phyloP scores from a whole-genome alignment of 768 basidiomycete genomes.

The Clathrus columnatus region DNA sequence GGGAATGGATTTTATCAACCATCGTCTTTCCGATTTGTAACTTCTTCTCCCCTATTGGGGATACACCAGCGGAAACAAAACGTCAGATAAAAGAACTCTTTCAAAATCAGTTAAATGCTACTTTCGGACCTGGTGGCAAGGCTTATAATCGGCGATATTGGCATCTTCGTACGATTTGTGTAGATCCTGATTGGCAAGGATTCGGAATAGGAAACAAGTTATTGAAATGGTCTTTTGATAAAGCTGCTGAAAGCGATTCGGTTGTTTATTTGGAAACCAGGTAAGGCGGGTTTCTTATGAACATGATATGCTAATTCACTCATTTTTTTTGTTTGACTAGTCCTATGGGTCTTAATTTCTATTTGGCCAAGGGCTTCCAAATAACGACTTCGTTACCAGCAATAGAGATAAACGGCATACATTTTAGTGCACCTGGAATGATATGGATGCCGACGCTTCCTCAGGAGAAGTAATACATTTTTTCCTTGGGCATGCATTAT shows the following conservation, averaged over 20 bases:
- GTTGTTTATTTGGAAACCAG: conserved; percentile 3
- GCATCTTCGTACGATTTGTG: conserved; percentile 5
- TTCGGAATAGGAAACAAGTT: conserved; percentile 1
- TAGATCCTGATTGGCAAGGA: conserved; percentile 6
- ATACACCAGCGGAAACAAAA: not conserved
- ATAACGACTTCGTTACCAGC: not conserved
- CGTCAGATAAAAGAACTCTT: not conserved
- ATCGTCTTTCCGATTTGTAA: conserved; percentile 4
- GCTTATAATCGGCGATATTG: conserved; percentile 1
- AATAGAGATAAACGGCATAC: not conserved
- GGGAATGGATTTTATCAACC: conserved; percentile 7
- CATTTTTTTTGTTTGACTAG: not conserved
- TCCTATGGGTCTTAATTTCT: not conserved
- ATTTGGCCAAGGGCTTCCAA: conserved; percentile 4
- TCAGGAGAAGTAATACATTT: too few relatives aligned
- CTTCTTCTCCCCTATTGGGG: not conserved
- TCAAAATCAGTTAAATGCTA: not conserved
- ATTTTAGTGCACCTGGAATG: conserved; percentile 4
- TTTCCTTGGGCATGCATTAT: too few relatives aligned
- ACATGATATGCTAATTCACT: not conserved
- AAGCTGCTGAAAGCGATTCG: not conserved
- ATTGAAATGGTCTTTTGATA: conserved; percentile 4
- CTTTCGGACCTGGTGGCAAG: conserved; percentile 1
- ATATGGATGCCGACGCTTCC: conserved; percentile 6
- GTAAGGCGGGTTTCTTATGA: conserved; percentile 1